Base-by-base conservation (phyloP, 768 basidiomycete genomes). In the Macrolepiota albuminosa region DNA sequence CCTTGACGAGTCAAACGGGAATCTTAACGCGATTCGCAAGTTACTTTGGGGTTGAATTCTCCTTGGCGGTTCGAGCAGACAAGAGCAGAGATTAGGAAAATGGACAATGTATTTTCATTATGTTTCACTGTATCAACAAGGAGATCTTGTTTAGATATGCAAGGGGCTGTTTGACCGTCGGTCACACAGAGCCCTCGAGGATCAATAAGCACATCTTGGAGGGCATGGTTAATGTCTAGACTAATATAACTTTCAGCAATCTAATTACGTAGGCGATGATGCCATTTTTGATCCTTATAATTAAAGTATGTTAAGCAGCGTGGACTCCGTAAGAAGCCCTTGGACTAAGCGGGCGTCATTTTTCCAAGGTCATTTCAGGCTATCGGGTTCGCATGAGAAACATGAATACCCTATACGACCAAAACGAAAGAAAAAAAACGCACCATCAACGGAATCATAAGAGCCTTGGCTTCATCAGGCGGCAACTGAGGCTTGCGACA, bases 401-500 rank as follows among this genome's bases (percentile, higher is more conserved):
- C 36, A 42, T 0, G 8, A 5, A 45, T 9, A 26, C 14, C 21
- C 18, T 3, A 48, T 16, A 21, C 21, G 14, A 39, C 2, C 13
- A 39, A 13, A 40, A 5, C 4, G 8, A 37, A 29, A 29, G 21
- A 6, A 45, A 6, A 31, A 34, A 45, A 10, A 58, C 49, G 33
- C 55, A 55, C 57, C 45, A 26, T 39, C 0, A 61, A 3, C 16
- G 64, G 61, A 11, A 68, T 14, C 56, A 49, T 56, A 16, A 64
- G 26, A 29, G 50, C 39, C 49, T 50, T 47, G 13, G 64, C 66
- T 42, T 51, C 54, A 8, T 36, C 40, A 3, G 11, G 11, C 0
- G 62, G 59, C 18, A 67, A 5, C 45, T 66, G 66, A n/a, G 58
- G 57, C 47, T 63, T 49, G 4, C 61, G 59, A 59, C 66, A 69